These are phyloP conservation scores for Ceriops decandra DNA, from an alignment of 345 rosid genomes.

Conservation along the genomic window DNA sequence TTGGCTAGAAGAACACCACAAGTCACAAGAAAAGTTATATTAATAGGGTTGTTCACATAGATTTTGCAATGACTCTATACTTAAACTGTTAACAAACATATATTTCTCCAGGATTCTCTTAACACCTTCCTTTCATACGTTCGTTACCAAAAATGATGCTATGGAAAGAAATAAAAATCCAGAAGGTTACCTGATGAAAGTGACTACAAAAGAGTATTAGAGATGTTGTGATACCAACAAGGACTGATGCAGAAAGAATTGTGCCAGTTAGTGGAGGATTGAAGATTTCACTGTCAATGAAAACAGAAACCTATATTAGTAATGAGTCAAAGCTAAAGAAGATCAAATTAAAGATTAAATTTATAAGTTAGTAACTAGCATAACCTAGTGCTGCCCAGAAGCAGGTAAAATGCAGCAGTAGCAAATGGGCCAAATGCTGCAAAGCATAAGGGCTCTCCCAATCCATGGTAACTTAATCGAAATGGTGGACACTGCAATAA, in stretches of 20 bases:
- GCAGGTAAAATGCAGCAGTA: slow-evolving; percentile 73
- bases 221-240: slow-evolving; percentile 80
- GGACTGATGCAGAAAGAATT: slow-evolving; percentile 55
- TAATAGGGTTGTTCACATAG: background rate
- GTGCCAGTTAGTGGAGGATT: slow-evolving; percentile 48
- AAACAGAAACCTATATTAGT: slow-evolving; percentile 3
- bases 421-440: slow-evolving; percentile 97
- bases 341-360: background rate
- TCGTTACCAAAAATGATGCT: background rate
- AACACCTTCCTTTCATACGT: too few relatives aligned
- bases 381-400: slow-evolving; percentile 61
- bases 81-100: too few relatives aligned
- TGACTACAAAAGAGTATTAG: slow-evolving; percentile 93
- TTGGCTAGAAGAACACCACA: too few relatives aligned
- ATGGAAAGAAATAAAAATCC: background rate
- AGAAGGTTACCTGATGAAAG: slow-evolving; percentile 66
- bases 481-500: slow-evolving; percentile 80
- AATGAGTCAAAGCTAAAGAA: background rate
- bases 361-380: background rate
- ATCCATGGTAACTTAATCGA: slow-evolving; percentile 81
- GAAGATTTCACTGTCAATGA: slow-evolving; percentile 42
- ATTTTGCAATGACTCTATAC: background rate
- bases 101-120: too few relatives aligned
- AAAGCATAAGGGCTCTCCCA: slow-evolving; percentile 93
- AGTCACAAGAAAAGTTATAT: too few relatives aligned